Conservation (phyloP, 1,284 basidiomycete species). For the Sphagnurus paluster region DNA sequence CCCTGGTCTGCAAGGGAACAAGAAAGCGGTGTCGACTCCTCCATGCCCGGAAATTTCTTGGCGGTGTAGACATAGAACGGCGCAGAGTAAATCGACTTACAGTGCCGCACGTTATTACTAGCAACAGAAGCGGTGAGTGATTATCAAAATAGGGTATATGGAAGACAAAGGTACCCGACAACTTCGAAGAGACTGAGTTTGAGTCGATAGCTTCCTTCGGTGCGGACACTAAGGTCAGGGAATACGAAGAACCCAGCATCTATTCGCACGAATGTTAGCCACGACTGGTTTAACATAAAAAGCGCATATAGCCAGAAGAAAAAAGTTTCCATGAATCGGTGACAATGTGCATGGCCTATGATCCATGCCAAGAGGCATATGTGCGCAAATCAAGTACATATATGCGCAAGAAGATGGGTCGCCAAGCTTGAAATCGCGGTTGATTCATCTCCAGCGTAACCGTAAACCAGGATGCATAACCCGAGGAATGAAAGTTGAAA, state of each 20-base stretch:
- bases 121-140: constrained; percentile 7
- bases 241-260: constrained; percentile 94
- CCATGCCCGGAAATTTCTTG: constrained; percentile 94
- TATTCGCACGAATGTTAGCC: constrained; percentile 13
- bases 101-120: constrained; percentile 82
- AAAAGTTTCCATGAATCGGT: too few relatives aligned
- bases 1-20: constrained; percentile 90
- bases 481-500: background rate
- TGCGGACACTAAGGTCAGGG: constrained; percentile 83
- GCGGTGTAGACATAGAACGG: constrained; percentile 91
- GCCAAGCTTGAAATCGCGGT: too few relatives aligned
- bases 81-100: constrained; percentile 84
- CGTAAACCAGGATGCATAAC: background rate
- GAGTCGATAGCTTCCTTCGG: constrained; percentile 84
- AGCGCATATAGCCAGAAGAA: background rate
- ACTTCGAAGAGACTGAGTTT: constrained; percentile 94
- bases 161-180: constrained; percentile 58
- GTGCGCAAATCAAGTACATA: background rate
- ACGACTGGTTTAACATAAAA: background rate
- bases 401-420: background rate
- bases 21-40: constrained; percentile 87
- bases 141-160: background rate
- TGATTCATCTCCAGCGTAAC: too few relatives aligned
- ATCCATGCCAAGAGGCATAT: background rate
- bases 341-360: background rate